Evolutionary conservation across 257 asterid genomes (phyloP).

Genomic region (Nicotiana sylvestris): DNA sequence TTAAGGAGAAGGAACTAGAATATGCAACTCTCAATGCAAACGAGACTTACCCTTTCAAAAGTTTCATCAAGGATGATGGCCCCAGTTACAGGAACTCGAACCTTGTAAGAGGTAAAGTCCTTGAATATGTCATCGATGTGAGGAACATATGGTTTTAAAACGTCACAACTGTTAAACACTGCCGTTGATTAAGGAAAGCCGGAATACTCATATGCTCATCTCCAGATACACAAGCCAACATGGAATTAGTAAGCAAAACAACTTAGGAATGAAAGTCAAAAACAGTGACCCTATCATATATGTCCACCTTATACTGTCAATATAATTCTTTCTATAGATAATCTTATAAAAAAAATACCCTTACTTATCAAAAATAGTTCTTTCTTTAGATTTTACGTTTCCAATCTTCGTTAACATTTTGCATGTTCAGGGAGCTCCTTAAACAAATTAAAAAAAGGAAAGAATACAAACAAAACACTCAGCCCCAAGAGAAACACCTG

Average conservation of each 20-base stretch:
- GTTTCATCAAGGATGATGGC: slow-evolving; percentile 82
- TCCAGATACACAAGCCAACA: neutral
- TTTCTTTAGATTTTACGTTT: neutral
- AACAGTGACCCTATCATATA: neutral
- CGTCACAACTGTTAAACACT: slow-evolving; percentile 89
- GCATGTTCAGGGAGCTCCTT: neutral
- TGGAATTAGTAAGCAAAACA: neutral
- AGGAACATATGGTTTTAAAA: slow-evolving; percentile 74
- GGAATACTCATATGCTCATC: neutral
- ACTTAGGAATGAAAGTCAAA: neutral
- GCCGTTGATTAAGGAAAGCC: slow-evolving; percentile 48
- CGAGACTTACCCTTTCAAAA: slow-evolving; percentile 62
- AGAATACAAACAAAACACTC: neutral
- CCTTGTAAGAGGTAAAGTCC: slow-evolving; percentile 85
- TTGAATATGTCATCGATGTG: slow-evolving; percentile 83
- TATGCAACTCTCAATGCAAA: neutral
- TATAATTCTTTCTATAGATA: neutral
- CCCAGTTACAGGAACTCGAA: slow-evolving; percentile 88
- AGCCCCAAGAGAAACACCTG: neutral
- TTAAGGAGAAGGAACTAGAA: neutral
- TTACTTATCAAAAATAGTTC: no score
- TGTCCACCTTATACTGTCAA: neutral
- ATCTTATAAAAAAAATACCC: no score
- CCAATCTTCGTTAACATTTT: neutral
- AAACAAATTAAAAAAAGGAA: neutral